Evolutionary conservation across 306 rosid species (phyloP).

Genomic region (Chamaecrista fasciculata): DNA sequence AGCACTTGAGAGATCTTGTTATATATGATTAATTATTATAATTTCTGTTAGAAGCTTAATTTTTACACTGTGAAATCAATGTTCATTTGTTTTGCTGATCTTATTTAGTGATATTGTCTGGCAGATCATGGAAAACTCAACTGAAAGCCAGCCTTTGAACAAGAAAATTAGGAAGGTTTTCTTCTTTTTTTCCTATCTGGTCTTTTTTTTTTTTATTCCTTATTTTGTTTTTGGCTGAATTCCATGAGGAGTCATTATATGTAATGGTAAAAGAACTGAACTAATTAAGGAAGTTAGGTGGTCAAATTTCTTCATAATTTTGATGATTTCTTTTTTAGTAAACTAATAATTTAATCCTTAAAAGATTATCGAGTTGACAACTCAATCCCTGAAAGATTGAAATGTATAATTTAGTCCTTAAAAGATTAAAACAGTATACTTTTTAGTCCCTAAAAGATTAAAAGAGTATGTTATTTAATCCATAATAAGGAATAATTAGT

Average conservation of each 20-base stretch:
- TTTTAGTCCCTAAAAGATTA: no score
- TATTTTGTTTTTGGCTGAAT: no score
- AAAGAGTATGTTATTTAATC: no score
- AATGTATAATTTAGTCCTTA: no score
- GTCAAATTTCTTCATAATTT: constrained; percentile 14
- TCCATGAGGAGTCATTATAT: neutral
- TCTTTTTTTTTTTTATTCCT: no score
- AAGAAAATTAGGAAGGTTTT: no score
- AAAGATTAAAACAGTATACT: no score
- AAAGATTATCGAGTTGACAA: no score
- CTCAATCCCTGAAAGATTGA: no score
- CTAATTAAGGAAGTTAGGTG: neutral
- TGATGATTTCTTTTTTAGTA: neutral
- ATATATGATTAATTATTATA: neutral
- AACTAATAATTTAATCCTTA: no score
- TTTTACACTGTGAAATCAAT: neutral
- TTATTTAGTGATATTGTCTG: neutral
- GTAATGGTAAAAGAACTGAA: neutral
- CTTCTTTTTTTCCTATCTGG: no score
- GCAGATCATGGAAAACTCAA: constrained; percentile 17
- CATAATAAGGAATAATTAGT: no score
- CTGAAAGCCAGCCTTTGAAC: constrained; percentile 20
- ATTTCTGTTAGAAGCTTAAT: neutral
- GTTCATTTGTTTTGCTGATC: neutral
- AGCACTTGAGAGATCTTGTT: neutral